Conservation (phyloP, 345 rosid genomes). For the Geranium rotundifolium region DNA sequence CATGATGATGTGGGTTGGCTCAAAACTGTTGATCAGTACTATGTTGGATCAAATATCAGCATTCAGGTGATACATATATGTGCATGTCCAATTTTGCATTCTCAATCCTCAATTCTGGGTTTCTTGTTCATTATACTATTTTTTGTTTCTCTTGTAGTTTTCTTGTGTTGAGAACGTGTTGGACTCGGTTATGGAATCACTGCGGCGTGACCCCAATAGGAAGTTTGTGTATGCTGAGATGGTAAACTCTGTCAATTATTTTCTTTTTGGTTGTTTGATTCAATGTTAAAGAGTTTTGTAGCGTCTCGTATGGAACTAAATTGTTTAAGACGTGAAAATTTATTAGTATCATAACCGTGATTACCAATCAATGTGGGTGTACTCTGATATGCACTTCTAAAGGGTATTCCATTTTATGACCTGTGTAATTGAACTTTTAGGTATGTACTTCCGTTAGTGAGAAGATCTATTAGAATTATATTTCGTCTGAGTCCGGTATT, state of each 20-base stretch:
- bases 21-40: constrained; percentile 81
- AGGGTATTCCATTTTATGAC: too few species aligned
- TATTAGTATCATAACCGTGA: too few species aligned
- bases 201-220: constrained; percentile 58
- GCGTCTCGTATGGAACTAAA: too few species aligned
- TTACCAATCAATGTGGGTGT: too few species aligned
- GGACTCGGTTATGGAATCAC: constrained; percentile 53
- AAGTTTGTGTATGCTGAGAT: constrained; percentile 70
- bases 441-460: too few species aligned
- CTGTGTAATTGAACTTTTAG: too few species aligned
- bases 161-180: constrained; percentile 80
- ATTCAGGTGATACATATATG: constrained; percentile 39
- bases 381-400: too few species aligned
- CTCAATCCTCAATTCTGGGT: not conserved
- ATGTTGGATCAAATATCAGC: constrained; percentile 56
- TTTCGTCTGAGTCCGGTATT: too few species aligned
- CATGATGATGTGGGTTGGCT: constrained; percentile 90
- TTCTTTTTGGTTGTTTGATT: too few species aligned
- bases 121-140: not conserved
- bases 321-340: too few species aligned
- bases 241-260: constrained; percentile 25
- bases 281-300: too few species aligned
- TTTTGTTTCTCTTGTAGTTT: constrained; percentile 25
- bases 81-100: not conserved
- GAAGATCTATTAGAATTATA: too few species aligned